Evolutionary conservation across 495 filamentous ascomycete species (phyloP).

Genomic region (Neurospora sp.): DNA sequence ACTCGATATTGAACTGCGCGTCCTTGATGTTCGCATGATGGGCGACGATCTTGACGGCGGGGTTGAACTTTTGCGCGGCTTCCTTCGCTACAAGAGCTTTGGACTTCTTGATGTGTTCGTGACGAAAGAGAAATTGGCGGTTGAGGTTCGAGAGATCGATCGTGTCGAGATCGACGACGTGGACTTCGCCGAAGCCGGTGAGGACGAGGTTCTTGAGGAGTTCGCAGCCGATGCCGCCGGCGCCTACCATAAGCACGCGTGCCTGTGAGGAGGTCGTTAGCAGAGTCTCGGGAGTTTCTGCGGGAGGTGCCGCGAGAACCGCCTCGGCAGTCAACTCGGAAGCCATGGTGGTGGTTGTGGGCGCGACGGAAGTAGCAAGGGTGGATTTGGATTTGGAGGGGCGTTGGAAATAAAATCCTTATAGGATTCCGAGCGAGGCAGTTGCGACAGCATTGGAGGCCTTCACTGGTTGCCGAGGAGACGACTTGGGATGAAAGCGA

Average conservation of each 20-base stretch:
- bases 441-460: background rate
- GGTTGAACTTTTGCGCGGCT: conserved; percentile 82
- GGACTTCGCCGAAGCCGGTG: conserved; percentile 87
- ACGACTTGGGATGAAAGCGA: conserved; percentile 1
- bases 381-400: background rate
- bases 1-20: conserved; percentile 75
- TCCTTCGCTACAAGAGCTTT: conserved; percentile 96
- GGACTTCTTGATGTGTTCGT: conserved; percentile 95
- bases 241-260: conserved; percentile 86
- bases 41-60: conserved; percentile 75
- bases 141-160: conserved; percentile 98
- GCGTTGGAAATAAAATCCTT: background rate
- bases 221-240: conserved; percentile 95
- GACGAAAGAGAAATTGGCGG: conserved; percentile 92
- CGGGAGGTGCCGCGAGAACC: background rate
- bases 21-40: conserved; percentile 97
- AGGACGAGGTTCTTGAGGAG: conserved; percentile 93
- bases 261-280: conserved; percentile 46
- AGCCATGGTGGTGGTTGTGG: conserved; percentile 5
- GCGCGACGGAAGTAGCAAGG: background rate
- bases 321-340: background rate
- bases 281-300: background rate
- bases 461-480: background rate
- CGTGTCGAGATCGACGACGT: conserved; percentile 95
- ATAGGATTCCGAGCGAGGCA: background rate